Conservation (phyloP, 2,329 filamentous ascomycete genomes). For the Plenodomus biglobosus region DNA sequence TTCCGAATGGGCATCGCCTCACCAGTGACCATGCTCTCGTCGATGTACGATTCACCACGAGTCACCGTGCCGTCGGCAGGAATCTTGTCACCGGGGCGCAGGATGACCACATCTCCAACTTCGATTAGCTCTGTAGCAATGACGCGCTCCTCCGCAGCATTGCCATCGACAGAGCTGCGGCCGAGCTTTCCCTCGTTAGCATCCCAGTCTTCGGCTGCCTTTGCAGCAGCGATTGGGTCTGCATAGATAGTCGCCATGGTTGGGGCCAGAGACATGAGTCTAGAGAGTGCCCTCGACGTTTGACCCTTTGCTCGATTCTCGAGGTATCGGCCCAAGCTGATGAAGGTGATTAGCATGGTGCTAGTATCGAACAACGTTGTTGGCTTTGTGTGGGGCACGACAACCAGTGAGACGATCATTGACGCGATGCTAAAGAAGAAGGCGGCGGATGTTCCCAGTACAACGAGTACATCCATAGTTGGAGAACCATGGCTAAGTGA, state of each 20-base stretch:
- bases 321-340: constrained; percentile 84
- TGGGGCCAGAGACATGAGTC: constrained; percentile 91
- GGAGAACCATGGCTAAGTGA: constrained; percentile 87
- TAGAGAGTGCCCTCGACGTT: constrained; percentile 89
- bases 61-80: constrained; percentile 88
- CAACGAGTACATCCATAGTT: constrained; percentile 96
- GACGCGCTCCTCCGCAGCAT: constrained; percentile 75
- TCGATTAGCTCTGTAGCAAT: constrained; percentile 94
- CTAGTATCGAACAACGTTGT: constrained; percentile 95
- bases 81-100: constrained; percentile 94
- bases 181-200: constrained; percentile 49
- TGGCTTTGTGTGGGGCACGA: constrained; percentile 76
- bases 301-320: constrained; percentile 96
- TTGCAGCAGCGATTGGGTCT: constrained; percentile 90
- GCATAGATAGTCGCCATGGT: constrained; percentile 97
- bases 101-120: constrained; percentile 87
- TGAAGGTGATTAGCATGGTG: constrained; percentile 97
- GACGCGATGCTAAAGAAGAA: constrained; percentile 93
- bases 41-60: constrained; percentile 86
- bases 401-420: constrained; percentile 78
- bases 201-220: constrained; percentile 80
- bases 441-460: constrained; percentile 88
- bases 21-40: constrained; percentile 98
- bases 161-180: constrained; percentile 52
- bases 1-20: constrained; percentile 96